These are phyloP conservation scores for Solanum appendiculatum DNA, from an alignment of 257 asterid genomes.

Conservation along the genomic window DNA sequence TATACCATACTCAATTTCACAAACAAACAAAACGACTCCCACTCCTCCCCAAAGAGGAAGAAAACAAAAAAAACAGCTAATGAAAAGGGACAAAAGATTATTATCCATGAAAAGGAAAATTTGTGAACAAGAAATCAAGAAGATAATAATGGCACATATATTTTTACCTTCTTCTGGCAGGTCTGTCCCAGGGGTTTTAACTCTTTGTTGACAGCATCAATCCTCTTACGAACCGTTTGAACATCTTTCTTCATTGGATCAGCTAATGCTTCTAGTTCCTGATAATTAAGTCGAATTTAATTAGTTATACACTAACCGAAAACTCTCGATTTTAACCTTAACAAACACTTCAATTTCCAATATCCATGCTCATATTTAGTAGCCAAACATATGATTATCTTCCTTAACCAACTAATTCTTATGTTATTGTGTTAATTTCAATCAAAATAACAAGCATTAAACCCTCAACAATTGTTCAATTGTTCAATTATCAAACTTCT, in stretches of 20 bases:
- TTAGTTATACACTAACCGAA: neutral
- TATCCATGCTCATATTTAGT: neutral
- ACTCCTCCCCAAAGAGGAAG: neutral
- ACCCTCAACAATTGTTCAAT: neutral
- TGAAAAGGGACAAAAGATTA: neutral
- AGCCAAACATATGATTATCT: neutral
- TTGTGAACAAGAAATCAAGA: neutral
- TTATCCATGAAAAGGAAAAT: neutral
- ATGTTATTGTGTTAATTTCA: neutral
- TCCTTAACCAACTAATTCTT: neutral
- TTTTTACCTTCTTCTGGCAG: slow-evolving; percentile 91
- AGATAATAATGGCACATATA: neutral
- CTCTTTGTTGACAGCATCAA: slow-evolving; percentile 80
- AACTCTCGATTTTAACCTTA: neutral
- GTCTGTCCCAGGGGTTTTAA: slow-evolving; percentile 78
- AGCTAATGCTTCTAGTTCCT: slow-evolving; percentile 77
- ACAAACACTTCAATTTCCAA: neutral
- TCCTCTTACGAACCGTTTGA: slow-evolving; percentile 61
- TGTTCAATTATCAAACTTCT: neutral
- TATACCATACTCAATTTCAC: neutral
- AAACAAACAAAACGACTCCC: neutral
- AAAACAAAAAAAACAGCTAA: neutral
- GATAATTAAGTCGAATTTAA: slow-evolving; percentile 2
- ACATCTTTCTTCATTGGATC: slow-evolving; percentile 97
- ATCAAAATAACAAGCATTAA: neutral